Conservation (phyloP, 768 basidiomycete genomes). For the Amanita fuliginea region DNA sequence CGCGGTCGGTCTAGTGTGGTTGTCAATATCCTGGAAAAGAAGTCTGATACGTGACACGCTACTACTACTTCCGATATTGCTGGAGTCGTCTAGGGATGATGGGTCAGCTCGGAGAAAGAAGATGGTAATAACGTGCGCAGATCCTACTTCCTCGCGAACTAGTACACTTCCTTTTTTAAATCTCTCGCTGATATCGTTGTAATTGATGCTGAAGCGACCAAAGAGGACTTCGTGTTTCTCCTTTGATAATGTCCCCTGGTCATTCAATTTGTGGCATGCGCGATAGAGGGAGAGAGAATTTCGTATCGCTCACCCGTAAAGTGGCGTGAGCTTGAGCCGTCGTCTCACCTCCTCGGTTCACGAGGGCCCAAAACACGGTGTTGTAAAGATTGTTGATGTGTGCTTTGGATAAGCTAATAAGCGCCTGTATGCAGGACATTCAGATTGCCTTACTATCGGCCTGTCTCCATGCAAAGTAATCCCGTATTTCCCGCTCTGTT, state of each 20-base stretch:
- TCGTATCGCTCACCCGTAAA: constrained; percentile 41
- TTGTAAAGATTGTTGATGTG: constrained; percentile 99
- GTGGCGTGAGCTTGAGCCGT: constrained; percentile 74
- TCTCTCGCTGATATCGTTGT: constrained; percentile 60
- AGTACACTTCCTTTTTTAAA: constrained; percentile 83
- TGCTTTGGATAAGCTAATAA: constrained; percentile 34
- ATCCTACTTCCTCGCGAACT: constrained; percentile 48
- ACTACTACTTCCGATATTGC: background rate
- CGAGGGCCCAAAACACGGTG: constrained; percentile 89
- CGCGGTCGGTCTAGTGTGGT: background rate
- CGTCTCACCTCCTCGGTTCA: constrained; percentile 71
- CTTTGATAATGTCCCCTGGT: constrained; percentile 78
- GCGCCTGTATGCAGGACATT: too few relatives aligned
- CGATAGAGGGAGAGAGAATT: background rate
- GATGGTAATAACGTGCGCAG: background rate
- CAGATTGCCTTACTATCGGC: constrained; percentile 68
- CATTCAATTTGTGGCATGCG: background rate
- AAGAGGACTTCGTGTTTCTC: constrained; percentile 91
- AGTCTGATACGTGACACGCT: background rate
- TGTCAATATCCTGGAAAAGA: background rate
- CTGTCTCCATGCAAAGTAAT: constrained; percentile 96
- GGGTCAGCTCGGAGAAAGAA: background rate
- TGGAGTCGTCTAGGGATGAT: background rate
- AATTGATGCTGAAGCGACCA: constrained; percentile 76
- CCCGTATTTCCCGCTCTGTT: constrained; percentile 53